phyloP scores from a whole-genome alignment of 176 grass and related monocot species.

The Otatea glauca region DNA sequence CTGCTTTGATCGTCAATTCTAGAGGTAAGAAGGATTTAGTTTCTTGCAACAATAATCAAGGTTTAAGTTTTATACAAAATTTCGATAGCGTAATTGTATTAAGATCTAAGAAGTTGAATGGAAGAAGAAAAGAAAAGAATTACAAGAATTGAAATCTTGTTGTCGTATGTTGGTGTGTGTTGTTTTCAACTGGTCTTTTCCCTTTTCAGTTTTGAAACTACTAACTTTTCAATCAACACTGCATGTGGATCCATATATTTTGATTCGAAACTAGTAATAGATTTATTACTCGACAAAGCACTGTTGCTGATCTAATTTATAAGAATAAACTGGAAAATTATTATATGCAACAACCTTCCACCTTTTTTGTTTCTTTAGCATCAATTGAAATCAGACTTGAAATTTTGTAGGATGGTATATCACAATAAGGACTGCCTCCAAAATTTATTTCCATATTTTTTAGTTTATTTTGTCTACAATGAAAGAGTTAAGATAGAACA shows the following conservation, averaged over 20 bases:
- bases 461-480: not conserved
- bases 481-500: not conserved
- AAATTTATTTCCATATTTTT: not conserved
- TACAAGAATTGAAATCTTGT: no score
- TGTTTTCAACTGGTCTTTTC: not conserved
- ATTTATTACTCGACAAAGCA: not conserved
- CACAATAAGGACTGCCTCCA: not conserved
- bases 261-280: not conserved
- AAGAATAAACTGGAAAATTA: not conserved
- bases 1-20: no score
- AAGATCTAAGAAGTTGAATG: no score
- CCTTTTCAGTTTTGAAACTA: not conserved
- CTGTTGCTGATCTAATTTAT: not conserved
- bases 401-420: not conserved
- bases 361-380: not conserved
- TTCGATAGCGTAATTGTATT: not conserved
- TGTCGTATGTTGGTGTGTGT: not conserved
- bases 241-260: not conserved
- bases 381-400: not conserved
- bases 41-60: no score
- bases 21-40: no score
- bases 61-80: no score
- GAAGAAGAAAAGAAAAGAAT: no score
- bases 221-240: not conserved
- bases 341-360: not conserved